Base-by-base conservation (phyloP, 2,329 filamentous ascomycete genomes). In the Cladophialophora bantiana region DNA sequence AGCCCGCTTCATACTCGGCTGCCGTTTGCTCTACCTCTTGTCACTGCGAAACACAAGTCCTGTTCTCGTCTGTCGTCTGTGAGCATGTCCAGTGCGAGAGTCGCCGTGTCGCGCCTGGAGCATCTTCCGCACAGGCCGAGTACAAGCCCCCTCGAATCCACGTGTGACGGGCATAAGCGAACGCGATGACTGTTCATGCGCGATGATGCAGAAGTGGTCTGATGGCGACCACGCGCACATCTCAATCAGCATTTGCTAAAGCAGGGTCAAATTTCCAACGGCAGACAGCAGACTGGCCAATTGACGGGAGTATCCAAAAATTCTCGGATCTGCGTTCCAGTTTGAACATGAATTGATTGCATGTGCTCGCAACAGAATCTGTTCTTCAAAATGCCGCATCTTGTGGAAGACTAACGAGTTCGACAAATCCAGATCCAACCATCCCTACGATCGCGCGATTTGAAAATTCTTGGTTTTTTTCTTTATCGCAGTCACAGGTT, bases 181-280 rank as follows among this genome's bases (percentile, higher is more conserved):
- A 50, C 15, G 40, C 45, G 57, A 31, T 45, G 20, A 56, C 45
- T 56, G 35, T 55, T 32, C 26, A 31, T 48, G 32, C 54, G 60
- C 54, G 60, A 60, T 67, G 62, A 64, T 62, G 65, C 60, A 50
- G 42, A 63, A 52, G 65, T 67, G 65, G 65, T 48, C 59, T 67
- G 65, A 67, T 62, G 31, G 13, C 35, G 26, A 26, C 60, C 13
- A 45, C 6, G 34, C 55, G 40, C n/a, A 3, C 15, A 20, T 26
- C 18, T 18, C 40, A 45, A 45, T 45, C 18, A 26, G 9, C 18
- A 26, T 38, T 13, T 38, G 18, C 45, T 20, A 50, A 15, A 62
- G 54, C 48, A 52, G n/a, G 36, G 9, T 26, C 48, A 66, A 59
- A 50, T 32, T 62, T n/a, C n/a, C 38, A 13, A 54, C 48, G 26